Percentiles rank a stretch among this genome's conserved stretches.
Conservation (phyloP, 805 yeast species). For the Cephaloascus albidus region DNA sequence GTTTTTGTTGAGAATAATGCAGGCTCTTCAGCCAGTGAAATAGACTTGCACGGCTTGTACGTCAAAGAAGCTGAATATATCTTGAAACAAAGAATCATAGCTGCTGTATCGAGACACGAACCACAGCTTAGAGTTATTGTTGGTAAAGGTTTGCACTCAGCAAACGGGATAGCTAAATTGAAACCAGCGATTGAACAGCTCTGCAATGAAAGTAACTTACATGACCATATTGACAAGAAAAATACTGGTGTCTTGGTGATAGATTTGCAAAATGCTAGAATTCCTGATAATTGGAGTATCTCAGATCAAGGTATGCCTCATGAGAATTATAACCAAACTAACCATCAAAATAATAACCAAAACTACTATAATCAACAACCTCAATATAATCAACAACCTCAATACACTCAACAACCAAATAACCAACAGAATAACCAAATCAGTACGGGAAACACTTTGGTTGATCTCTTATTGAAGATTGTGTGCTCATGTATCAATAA, state of each 20-base stretch:
- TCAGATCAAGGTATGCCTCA: constrained; percentile 8
- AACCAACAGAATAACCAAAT: constrained; percentile 1
- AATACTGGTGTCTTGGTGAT: constrained; percentile 79
- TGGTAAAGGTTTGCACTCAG: constrained; percentile 87
- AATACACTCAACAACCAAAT: constrained; percentile 5
- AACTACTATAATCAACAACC: constrained; percentile 11
- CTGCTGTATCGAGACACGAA: constrained; percentile 50
- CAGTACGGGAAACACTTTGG: neutral
- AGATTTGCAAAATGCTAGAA: constrained; percentile 31
- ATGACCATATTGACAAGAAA: constrained; percentile 51
- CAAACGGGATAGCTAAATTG: constrained; percentile 73
- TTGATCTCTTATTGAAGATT: neutral
- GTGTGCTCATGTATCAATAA: neutral
- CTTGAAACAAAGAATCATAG: constrained; percentile 63
- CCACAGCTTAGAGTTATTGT: constrained; percentile 71
- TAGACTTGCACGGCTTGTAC: constrained; percentile 86
- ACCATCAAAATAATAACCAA: constrained; percentile 14
- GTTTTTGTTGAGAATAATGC: constrained; percentile 83
- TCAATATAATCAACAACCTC: constrained; percentile 13
- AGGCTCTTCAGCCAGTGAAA: constrained; percentile 78
- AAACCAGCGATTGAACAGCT: constrained; percentile 82
- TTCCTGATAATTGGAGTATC: constrained; percentile 22
- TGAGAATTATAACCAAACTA: constrained; percentile 10
- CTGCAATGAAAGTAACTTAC: constrained; percentile 59
- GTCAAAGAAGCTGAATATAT: constrained; percentile 83